Base-by-base conservation (phyloP, 306 rosid species). In the Malus orientalis region DNA sequence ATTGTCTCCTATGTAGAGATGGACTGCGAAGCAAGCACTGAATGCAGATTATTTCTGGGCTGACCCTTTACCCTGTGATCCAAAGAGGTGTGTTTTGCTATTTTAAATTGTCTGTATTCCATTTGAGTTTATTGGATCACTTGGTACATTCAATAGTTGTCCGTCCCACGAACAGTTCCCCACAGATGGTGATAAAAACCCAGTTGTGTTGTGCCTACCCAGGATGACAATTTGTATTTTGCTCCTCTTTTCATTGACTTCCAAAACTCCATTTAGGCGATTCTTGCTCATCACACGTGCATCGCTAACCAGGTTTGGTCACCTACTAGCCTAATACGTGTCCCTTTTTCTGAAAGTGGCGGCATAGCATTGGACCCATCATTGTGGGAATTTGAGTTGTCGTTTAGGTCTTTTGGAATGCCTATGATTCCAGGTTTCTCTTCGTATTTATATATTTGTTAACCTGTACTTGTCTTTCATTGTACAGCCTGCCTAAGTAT, bases 1-100 rank as follows among this genome's bases (percentile, higher is more conserved):
- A 55, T 33, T 36, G 15, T 77, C 49, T 57, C 70, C 58, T 76
- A 22, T 61, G 33, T 69, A 90, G 91, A 90, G 96, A 83, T 84
- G 87, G 70, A 79, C 89, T 63, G 92, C 92, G 1, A 84, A 85
- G 72, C 89, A 90, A 78, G 92, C 96, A 20, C 88, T 90, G 67
- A 90, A 88, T 83, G 91, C 92, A 5, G 92, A 90, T 73, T 90
- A 90, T 85, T 90, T 90, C 80, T 86, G 92, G 92, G 80, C 82
- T 63, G 92, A 90, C 81, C 95, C 95, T 14, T 74, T 86, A 70
- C 95, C 95, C 29, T 88, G 92, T 6, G 92, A 88, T 81, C 95
- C 95, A 2, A 88, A 83, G 84, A 88, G 90, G 95, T 88, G 67
- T 57, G 73, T 55, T 53, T 36, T 67, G 45, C 45, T 33, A 25